These are phyloP conservation scores for Phoma herbarum DNA, from an alignment of 2,329 filamentous ascomycete species.

Conservation along the genomic window DNA sequence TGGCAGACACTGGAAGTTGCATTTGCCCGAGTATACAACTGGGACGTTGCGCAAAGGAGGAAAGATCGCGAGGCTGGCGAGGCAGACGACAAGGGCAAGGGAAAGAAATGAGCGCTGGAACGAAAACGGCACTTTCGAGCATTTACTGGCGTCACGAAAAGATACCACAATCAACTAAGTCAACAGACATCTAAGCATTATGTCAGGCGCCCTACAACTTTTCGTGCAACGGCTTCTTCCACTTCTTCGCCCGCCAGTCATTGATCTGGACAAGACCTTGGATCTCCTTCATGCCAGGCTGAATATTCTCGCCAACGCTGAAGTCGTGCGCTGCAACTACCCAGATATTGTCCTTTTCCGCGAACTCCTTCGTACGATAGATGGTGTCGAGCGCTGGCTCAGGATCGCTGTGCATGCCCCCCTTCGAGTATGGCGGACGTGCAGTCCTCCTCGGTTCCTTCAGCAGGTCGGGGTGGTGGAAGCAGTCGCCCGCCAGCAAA, in stretches of 20 bases:
- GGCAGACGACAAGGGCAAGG: slow-evolving; percentile 51
- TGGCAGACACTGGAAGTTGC: slow-evolving; percentile 91
- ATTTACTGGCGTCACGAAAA: slow-evolving; percentile 11
- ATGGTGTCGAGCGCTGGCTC: slow-evolving; percentile 42
- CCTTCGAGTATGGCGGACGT: slow-evolving; percentile 40
- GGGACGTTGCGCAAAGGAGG: slow-evolving; percentile 94
- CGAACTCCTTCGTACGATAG: slow-evolving; percentile 32
- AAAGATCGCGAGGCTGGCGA: slow-evolving; percentile 77
- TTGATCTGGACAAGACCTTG: slow-evolving; percentile 37
- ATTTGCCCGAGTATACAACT: slow-evolving; percentile 97
- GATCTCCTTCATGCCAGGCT: slow-evolving; percentile 32
- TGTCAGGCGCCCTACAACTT: slow-evolving; percentile 6
- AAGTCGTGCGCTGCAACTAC: slow-evolving; percentile 46
- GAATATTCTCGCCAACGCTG: slow-evolving; percentile 37
- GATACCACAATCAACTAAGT: slow-evolving; percentile 16
- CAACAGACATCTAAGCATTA: neutral
- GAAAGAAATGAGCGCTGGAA: slow-evolving; percentile 31
- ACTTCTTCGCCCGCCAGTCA: slow-evolving; percentile 36
- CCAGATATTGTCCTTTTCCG: slow-evolving; percentile 39
- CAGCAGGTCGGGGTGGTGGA: slow-evolving; percentile 42
- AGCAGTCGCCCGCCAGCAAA: slow-evolving; percentile 45
- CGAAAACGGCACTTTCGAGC: slow-evolving; percentile 2
- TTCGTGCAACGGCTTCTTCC: slow-evolving; percentile 34
- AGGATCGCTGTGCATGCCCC: slow-evolving; percentile 42
- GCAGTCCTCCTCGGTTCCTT: slow-evolving; percentile 40